Base-by-base conservation (phyloP, 169 alveolate species). In the Cryptosporidium meleagridis region DNA sequence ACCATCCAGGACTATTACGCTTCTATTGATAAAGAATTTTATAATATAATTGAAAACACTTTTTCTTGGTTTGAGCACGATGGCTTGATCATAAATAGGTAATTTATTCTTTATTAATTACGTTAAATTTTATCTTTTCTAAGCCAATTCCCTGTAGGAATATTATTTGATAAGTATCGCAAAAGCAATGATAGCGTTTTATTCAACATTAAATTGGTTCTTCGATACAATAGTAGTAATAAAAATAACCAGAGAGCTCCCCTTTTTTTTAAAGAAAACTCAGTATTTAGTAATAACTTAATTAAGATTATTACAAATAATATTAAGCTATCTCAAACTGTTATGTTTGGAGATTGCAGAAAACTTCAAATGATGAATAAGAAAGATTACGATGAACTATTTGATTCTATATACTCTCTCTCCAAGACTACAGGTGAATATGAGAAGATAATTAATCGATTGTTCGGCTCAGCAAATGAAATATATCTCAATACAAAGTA, bases 281-380 rank as follows among this genome's bases (percentile, higher is more conserved):
- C 31, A 58, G 33, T 55, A 12, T 37, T 37, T 59, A 39, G 21
- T 21, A 18, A 33, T 12, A 6, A 26, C 33, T 61, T 80, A n/a
- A 26, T 18, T 18, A 80, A 80, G 35, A 65, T 33, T 23, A 44
- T 80, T 23, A 62, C 75, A 16, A 80, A 80, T 65, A 59, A 62
- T 23, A 80, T 80, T 18, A 80, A 80, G 70, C 31, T 80, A 41
- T 80, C 89, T 35, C 89, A 80, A 59, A 61, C 75, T 9, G 29
- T 80, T 16, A 61, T 65, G 59, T 59, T 44, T 26, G 75, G 75
- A 14, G 35, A 65, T 33, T 80, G 89, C 21, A 80, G 80, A 45
- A 35, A 62, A 62, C 62, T 80, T 31, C 89, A 80, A 26, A 62
- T 44, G 62, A n/a, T 80, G 21, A 62, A 41, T 80, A 67, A 80